Evolutionary conservation across 1,284 basidiomycete genomes (phyloP).

Genomic region (Apiotrichum sp.): DNA sequence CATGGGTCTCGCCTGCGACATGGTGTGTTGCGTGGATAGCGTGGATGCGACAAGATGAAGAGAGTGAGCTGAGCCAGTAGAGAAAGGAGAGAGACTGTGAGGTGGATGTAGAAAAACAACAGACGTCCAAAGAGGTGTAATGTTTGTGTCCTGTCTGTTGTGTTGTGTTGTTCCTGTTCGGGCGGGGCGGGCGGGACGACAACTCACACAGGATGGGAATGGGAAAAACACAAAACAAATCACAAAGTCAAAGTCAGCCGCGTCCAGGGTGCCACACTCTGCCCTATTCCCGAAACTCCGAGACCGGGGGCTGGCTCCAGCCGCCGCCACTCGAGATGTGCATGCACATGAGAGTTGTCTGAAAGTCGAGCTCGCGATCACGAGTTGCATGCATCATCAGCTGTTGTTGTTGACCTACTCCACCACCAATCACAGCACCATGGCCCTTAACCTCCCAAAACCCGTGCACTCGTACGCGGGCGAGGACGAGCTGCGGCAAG

Average conservation of each 20-base stretch:
- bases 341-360: background rate
- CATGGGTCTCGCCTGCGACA: slow-evolving; percentile 4
- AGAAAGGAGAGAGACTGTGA: background rate
- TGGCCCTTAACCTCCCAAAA: slow-evolving; percentile 44
- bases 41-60: too few relatives aligned
- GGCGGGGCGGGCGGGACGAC: background rate
- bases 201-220: too few relatives aligned
- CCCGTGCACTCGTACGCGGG: slow-evolving; percentile 44
- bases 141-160: slow-evolving; percentile 7
- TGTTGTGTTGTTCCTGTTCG: background rate
- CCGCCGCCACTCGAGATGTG: background rate
- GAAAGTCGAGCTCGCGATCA: too few relatives aligned
- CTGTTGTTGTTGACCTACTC: background rate
- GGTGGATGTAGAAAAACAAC: too few relatives aligned
- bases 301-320: background rate
- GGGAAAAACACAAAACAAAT: background rate
- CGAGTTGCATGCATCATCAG: background rate
- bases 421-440: slow-evolving; percentile 7
- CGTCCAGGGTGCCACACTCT: background rate
- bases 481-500: slow-evolving; percentile 37
- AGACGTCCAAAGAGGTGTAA: background rate
- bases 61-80: slow-evolving; percentile 3
- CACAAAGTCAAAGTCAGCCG: slow-evolving; percentile 1
- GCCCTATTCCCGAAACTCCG: slow-evolving; percentile 1
- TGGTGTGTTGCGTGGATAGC: background rate